Evolutionary conservation across 768 basidiomycete genomes (phyloP), one percentile per base, ranked within the genome.

Genomic region (Nevesoporus exiguus): DNA sequence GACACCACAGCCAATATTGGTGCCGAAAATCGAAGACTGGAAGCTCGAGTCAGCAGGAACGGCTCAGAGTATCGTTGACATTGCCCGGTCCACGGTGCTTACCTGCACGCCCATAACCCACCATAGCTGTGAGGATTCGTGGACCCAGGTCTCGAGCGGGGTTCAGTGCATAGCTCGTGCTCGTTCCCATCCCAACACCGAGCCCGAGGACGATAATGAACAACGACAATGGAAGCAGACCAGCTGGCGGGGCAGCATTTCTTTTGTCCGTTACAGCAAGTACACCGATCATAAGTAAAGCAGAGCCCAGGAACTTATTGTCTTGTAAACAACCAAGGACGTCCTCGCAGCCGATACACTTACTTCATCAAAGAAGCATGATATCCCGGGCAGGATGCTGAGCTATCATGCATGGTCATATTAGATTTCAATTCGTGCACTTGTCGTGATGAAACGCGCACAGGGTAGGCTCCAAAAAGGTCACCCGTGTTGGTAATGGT

Each of bases 1-100:
- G 79, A 55, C 80, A 79, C 85, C 85, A 86, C 21, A 86, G 55
- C 84, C 84, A 86, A 61, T 86, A 87, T 49, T 87, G 84, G 60
- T 75, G 77, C 57, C 64, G 56, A 51, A 59, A 67, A n/a, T 57
- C 52, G 47, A 62, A 61, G 13, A 60, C 57, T 59, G 39, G n/a
- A 25, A 21, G 21, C 14, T 15, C 30, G 37, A 15, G 7, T 59
- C 52, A 51, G 53, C 39, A 10, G 7, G 15, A 10, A 30, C n/a
- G 46, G n/a, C n/a, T n/a, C n/a, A 43, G 17, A 6, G 1, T 7
- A 5, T n/a, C 24, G n/a, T 13, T 11, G 19, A 13, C 11, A 13
- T 6, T 3, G 45, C 17, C 29, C 15, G 25, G 9, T 7, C 25
- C 42, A 21, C 25, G 13, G 11, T 13, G 22, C 61, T 56, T 17